phyloP scores from a whole-genome alignment of 371 early-diverging fungal genomes.

The Mucor piriformis region DNA sequence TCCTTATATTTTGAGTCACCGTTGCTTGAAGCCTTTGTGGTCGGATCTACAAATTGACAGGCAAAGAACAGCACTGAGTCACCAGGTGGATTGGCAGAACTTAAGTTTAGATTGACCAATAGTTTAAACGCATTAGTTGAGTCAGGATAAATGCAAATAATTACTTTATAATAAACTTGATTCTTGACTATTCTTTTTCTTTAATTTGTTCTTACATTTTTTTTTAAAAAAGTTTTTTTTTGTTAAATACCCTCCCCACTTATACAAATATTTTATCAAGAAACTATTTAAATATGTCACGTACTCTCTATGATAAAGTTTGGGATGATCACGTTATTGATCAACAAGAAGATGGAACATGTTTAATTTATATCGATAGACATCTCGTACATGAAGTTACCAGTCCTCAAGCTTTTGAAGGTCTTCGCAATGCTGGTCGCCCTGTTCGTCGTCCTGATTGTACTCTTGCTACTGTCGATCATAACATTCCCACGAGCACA shows the following conservation, averaged over 20 bases:
- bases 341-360: conserved; percentile 60
- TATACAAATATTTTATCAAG: background rate
- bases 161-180: conserved; percentile 5
- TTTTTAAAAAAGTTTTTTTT: background rate
- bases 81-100: background rate
- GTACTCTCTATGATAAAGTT: conserved; percentile 55
- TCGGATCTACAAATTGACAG: conserved; percentile 25
- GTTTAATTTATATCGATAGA: conserved; percentile 71
- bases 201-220: conserved; percentile 18
- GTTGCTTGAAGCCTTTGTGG: background rate
- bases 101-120: conserved; percentile 6
- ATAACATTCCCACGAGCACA: conserved; percentile 68
- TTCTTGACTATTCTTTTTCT: conserved; percentile 3
- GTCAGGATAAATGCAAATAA: conserved; percentile 27
- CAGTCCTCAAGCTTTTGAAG: conserved; percentile 72
- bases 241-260: background rate
- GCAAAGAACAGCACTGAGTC: conserved; percentile 18
- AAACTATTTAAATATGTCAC: conserved; percentile 38
- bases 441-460: conserved; percentile 66
- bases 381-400: conserved; percentile 75
- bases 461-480: conserved; percentile 74
- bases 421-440: conserved; percentile 61
- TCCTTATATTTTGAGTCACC: conserved; percentile 13
- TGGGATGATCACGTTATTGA: conserved; percentile 53
- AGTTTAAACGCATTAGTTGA: conserved; percentile 4